Percentiles rank a stretch among this genome's conserved stretches.
Conservation (phyloP, 129 eudicot species). For the Glebionis coronaria region DNA sequence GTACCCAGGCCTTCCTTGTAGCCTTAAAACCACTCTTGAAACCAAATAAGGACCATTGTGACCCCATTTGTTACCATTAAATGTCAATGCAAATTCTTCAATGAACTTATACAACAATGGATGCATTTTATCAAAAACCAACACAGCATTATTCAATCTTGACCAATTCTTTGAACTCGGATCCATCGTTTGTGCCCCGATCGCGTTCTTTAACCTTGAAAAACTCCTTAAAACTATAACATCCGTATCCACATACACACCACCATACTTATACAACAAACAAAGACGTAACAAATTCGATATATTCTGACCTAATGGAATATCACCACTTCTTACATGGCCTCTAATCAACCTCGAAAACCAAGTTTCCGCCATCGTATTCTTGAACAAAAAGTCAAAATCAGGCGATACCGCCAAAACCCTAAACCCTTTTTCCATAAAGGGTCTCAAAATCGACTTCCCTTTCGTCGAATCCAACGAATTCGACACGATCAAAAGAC, state of each 20-base stretch:
- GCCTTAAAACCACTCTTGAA: slow-evolving; percentile 77
- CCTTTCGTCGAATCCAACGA: slow-evolving; percentile 74
- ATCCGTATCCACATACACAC: slow-evolving; percentile 79
- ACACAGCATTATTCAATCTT: slow-evolving; percentile 80
- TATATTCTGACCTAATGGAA: slow-evolving; percentile 80
- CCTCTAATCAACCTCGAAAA: slow-evolving; percentile 49
- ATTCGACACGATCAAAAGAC: slow-evolving; percentile 64
- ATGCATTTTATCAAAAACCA: slow-evolving; percentile 85
- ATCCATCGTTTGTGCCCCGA: slow-evolving; percentile 86
- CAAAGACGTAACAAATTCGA: slow-evolving; percentile 81
- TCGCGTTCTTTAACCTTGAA: slow-evolving; percentile 45
- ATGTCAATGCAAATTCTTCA: slow-evolving; percentile 82
- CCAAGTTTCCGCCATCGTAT: slow-evolving; percentile 71
- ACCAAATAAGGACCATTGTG: slow-evolving; percentile 96
- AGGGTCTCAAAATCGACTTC: slow-evolving; percentile 47
- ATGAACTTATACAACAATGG: slow-evolving; percentile 77
- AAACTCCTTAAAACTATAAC: slow-evolving; percentile 60
- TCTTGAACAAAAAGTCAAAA: slow-evolving; percentile 56
- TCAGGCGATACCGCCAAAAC: slow-evolving; percentile 68
- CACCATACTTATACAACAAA: slow-evolving; percentile 80
- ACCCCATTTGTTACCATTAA: slow-evolving; percentile 97
- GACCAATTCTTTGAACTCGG: slow-evolving; percentile 57
- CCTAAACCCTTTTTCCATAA: slow-evolving; percentile 47
- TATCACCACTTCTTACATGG: slow-evolving; percentile 52
- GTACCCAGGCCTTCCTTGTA: slow-evolving; percentile 49